Conservation (phyloP, 768 basidiomycete species). For the Tylopilus plumbeoviolaceoides region DNA sequence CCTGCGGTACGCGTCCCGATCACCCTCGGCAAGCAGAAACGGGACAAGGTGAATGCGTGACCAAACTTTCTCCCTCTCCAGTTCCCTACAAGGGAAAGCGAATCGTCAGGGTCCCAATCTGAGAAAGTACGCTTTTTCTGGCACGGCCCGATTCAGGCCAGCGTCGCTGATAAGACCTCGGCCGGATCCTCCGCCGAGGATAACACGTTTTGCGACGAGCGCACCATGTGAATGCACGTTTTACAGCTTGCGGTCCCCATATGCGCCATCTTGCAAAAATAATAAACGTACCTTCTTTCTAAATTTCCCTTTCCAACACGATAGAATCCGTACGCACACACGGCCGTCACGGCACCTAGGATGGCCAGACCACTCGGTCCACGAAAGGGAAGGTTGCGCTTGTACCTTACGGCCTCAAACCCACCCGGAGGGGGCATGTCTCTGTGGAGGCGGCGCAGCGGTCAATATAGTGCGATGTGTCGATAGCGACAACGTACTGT, state of each 20-base stretch:
- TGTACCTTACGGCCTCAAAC: constrained; percentile 91
- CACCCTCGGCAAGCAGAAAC: constrained; percentile 86
- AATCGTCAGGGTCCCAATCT: constrained; percentile 39
- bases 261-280: constrained; percentile 18
- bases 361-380: constrained; percentile 83
- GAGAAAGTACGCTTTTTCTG: constrained; percentile 36
- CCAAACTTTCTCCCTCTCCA: constrained; percentile 91
- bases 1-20: constrained; percentile 84
- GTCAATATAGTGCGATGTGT: constrained; percentile 7
- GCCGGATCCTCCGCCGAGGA: constrained; percentile 45
- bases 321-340: constrained; percentile 92
- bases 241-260: constrained; percentile 55
- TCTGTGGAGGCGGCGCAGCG: constrained; percentile 40
- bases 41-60: constrained; percentile 93
- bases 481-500: constrained; percentile 24
- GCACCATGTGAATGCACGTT: constrained; percentile 58
- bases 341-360: constrained; percentile 78
- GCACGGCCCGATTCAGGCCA: constrained; percentile 37
- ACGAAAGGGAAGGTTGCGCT: constrained; percentile 88
- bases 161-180: constrained; percentile 41
- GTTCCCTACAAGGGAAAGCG: constrained; percentile 61
- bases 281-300: constrained; percentile 77
- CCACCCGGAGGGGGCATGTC: constrained; percentile 96
- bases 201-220: constrained; percentile 70
- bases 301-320: constrained; percentile 85